Evolutionary conservation across 306 rosid species (phyloP).

Genomic region (Prosopis cineraria): DNA sequence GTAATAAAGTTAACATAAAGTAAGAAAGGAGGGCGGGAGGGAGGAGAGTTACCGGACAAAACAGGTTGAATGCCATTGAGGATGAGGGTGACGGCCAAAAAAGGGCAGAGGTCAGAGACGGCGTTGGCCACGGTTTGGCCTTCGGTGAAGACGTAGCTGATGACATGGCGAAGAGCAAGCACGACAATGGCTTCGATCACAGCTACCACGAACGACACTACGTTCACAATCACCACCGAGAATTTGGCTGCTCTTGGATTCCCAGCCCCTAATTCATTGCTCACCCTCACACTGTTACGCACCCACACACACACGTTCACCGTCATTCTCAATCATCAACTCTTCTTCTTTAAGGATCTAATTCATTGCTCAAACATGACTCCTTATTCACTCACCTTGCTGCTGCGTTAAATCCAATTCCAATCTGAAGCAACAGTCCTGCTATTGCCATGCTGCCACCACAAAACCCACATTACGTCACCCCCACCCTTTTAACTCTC

Average conservation of each 20-base stretch:
- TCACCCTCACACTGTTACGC: slow-evolving; percentile 21
- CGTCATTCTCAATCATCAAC: no score
- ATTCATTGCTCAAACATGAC: no score
- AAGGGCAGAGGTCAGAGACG: slow-evolving; percentile 63
- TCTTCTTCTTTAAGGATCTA: no score
- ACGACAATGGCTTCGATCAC: slow-evolving; percentile 49
- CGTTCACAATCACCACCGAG: slow-evolving; percentile 49
- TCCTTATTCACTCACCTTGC: slow-evolving; percentile 67
- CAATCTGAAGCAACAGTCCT: slow-evolving; percentile 51
- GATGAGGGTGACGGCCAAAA: slow-evolving; percentile 54
- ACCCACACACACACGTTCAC: no score
- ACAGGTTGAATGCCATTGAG: slow-evolving; percentile 81
- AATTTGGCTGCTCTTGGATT: slow-evolving; percentile 69
- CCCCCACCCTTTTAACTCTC: neutral
- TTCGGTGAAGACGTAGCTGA: slow-evolving; percentile 67
- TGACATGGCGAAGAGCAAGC: slow-evolving; percentile 52
- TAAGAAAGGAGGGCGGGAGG: no score
- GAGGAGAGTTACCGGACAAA: slow-evolving; percentile 50
- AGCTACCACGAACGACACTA: slow-evolving; percentile 45
- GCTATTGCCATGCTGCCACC: slow-evolving; percentile 50
- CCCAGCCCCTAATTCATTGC: slow-evolving; percentile 68
- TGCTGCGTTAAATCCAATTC: slow-evolving; percentile 78
- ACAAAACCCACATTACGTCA: slow-evolving; percentile 1
- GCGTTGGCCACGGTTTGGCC: slow-evolving; percentile 66
- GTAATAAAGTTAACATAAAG: no score